phyloP scores from a whole-genome alignment of 2,329 filamentous ascomycete genomes.

The Colletotrichum sp. region DNA sequence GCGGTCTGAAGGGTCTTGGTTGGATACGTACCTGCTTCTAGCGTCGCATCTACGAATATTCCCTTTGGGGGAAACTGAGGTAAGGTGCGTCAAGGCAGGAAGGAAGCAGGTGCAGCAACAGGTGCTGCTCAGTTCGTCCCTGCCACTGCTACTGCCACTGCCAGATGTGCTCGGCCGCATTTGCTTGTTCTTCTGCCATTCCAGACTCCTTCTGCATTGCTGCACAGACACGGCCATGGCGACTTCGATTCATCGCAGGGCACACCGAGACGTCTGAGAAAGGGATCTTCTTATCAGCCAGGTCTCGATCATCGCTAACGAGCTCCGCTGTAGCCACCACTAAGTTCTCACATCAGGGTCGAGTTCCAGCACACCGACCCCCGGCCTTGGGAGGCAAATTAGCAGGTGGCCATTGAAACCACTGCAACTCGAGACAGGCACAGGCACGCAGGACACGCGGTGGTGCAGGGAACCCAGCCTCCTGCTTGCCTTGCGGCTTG shows the following conservation, averaged over 20 bases:
- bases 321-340: background rate
- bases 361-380: background rate
- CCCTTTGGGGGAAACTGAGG: background rate
- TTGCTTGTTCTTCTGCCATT: background rate
- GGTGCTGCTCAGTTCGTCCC: background rate
- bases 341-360: background rate
- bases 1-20: constrained; percentile 9
- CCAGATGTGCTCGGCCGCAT: background rate
- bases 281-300: background rate
- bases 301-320: background rate
- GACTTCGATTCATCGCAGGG: background rate
- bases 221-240: constrained; percentile 1
- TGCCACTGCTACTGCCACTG: background rate
- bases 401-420: background rate
- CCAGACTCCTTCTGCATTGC: background rate
- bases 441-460: background rate
- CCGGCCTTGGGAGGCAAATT: background rate
- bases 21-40: background rate
- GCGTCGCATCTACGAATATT: background rate
- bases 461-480: background rate
- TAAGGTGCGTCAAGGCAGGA: background rate
- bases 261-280: background rate
- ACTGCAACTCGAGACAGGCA: background rate
- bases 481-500: background rate
- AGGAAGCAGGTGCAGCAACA: too few relatives aligned